A percentile compares a stretch with the other conserved stretches of the same genome.
These are phyloP conservation scores for Neurospora tetrasperma DNA, from an alignment of 495 filamentous ascomycete genomes.

Conservation along the genomic window DNA sequence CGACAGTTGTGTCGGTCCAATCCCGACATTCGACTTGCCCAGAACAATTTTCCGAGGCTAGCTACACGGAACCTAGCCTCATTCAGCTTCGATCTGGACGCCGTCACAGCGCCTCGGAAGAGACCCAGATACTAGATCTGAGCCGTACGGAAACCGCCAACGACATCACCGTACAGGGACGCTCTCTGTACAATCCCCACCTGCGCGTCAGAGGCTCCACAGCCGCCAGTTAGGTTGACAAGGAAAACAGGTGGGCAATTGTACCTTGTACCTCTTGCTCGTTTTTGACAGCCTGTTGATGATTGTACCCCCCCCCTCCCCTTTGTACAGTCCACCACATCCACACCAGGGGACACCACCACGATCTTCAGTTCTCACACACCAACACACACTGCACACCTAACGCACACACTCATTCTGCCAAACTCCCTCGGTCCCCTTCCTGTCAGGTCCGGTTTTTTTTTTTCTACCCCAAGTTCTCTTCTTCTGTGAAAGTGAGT, in stretches of 20 bases:
- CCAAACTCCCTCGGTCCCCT: not conserved
- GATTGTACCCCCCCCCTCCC: not conserved
- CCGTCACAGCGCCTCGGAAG: not conserved
- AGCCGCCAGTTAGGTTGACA: not conserved
- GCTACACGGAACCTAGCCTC: not conserved
- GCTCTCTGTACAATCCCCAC: not conserved
- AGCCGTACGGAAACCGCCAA: not conserved
- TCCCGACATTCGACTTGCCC: not conserved
- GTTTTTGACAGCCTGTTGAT: not conserved
- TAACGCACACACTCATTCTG: not conserved
- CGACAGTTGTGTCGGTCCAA: not conserved
- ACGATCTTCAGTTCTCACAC: not conserved
- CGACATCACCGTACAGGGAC: constrained; percentile 6
- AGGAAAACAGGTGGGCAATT: not conserved
- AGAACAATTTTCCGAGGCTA: not conserved
- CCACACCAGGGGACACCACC: not conserved
- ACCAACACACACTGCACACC: not conserved
- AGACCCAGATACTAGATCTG: not conserved
- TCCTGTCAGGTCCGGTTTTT: not conserved
- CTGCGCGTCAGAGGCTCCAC: constrained; percentile 5
- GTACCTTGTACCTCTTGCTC: not conserved
- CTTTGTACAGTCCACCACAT: not conserved
- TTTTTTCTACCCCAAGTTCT: not conserved
- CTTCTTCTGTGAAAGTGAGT: not conserved
- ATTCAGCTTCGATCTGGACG: not conserved